A percentile compares a stretch with the other conserved stretches of the same genome.
phyloP scores from a whole-genome alignment of 305 asterid genomes.

The Rubia balearica region DNA sequence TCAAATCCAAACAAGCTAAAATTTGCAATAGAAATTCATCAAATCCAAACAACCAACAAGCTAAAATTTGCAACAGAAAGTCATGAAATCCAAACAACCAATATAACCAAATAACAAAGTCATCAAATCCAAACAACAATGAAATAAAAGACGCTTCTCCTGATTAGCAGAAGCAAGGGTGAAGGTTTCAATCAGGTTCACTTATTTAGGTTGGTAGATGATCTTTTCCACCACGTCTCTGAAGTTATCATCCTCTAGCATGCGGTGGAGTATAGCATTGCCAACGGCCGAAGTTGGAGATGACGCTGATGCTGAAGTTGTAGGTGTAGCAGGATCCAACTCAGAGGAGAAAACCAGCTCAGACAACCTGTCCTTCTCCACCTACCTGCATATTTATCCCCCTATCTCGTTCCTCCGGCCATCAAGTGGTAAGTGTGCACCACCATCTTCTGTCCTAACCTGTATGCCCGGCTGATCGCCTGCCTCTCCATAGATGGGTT shows the following conservation, averaged over 20 bases:
- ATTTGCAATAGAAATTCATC: too few relatives aligned
- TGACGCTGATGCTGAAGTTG: background rate
- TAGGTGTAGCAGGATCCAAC: background rate
- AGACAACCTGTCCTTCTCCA: conserved; percentile 47
- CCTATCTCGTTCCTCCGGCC: conserved; percentile 50
- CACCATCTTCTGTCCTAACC: conserved; percentile 53
- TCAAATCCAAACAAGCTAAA: too few relatives aligned
- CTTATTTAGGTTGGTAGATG: conserved; percentile 50
- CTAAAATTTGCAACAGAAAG: too few relatives aligned
- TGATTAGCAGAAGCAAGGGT: background rate
- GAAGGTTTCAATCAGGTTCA: conserved; percentile 17
- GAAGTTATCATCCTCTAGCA: conserved; percentile 25
- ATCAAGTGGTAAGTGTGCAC: conserved; percentile 56
- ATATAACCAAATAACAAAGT: too few relatives aligned
- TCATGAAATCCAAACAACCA: too few relatives aligned
- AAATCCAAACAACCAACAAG: too few relatives aligned
- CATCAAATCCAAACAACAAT: background rate
- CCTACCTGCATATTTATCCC: conserved; percentile 47
- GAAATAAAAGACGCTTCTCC: background rate
- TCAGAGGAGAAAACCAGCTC: conserved; percentile 40
- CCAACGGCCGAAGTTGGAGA: conserved; percentile 12
- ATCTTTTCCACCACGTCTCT: conserved; percentile 34
- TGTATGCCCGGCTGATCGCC: conserved; percentile 55
- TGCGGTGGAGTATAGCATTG: conserved; percentile 37
- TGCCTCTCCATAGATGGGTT: conserved; percentile 62